phyloP scores from a whole-genome alignment of 371 early-diverging fungal species.

The Fennellomyces sp. region DNA sequence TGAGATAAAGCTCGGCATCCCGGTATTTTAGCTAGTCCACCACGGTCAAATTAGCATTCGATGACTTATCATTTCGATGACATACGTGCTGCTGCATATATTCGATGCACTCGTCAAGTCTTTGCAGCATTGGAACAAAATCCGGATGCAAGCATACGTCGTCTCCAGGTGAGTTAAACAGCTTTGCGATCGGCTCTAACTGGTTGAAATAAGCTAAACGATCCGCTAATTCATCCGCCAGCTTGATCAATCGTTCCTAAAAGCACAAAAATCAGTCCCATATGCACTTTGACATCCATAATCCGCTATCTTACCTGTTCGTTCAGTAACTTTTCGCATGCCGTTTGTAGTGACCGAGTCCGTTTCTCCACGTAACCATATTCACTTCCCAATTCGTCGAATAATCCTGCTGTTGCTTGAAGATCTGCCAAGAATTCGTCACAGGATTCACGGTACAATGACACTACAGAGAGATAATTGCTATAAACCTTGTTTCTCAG shows the following conservation, averaged over 20 bases:
- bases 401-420: constrained; percentile 47
- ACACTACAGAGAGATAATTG: constrained; percentile 57
- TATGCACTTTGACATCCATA: not conserved
- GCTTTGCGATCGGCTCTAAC: constrained; percentile 75
- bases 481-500: constrained; percentile 13
- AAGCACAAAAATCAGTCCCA: not conserved
- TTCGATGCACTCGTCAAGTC: constrained; percentile 78
- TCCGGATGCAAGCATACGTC: constrained; percentile 73
- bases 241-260: constrained; percentile 60
- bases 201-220: constrained; percentile 80
- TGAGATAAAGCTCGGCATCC: constrained; percentile 87
- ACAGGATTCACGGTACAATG: constrained; percentile 52
- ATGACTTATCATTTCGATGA: constrained; percentile 5
- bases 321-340: constrained; percentile 77
- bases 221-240: constrained; percentile 67
- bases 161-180: constrained; percentile 84
- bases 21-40: constrained; percentile 65
- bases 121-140: constrained; percentile 79
- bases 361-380: constrained; percentile 77
- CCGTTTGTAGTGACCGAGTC: constrained; percentile 74
- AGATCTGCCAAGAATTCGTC: constrained; percentile 64
- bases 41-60: too few species aligned
- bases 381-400: constrained; percentile 64
- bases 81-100: constrained; percentile 79
- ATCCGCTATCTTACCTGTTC: constrained; percentile 55